Base-by-base conservation (phyloP, 2,329 filamentous ascomycete species). In the Mollisiaceae sp. region DNA sequence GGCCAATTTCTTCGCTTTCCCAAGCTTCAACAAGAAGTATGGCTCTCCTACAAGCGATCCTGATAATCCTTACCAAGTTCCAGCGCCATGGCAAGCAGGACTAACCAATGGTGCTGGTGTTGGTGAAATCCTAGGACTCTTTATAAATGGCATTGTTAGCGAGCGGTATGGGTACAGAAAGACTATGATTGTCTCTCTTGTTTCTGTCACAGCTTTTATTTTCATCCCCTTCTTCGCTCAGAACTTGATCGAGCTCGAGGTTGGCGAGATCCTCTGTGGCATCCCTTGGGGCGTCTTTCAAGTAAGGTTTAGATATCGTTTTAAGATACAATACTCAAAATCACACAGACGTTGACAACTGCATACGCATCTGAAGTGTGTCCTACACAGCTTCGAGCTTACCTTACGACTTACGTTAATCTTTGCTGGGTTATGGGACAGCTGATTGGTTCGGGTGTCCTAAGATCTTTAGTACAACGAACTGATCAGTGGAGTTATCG, bases 341-440 rank as follows among this genome's bases (percentile, higher is more conserved):
- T 47, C 4, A 22, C 2, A n/a, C 20, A 54, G 70, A 83, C 81
- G 1, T 63, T 74, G 14, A 72, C 70, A 0, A 70, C 69, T 4
- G 67, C 73, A 8, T 75, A 75, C 56, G 73, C 73, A 1, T 80
- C 80, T 47, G 83, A 85, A 68, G 82, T 85, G 35, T 83, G 81
- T 65, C 83, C 83, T 4, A 80, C 83, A 20, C 80, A 80, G 32
- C 76, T 85, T 27, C 79, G 83, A 62, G 81, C 81, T 11, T 85
- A 84, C 67, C 75, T 85, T 36, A 84, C 82, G 0, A 83, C 82
- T 0, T 85, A 83, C 63, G 79, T 82, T 68, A 83, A 83, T 71
- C 78, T 83, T 68, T 84, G 83, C 77, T 85, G 83, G 82, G 82
- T 71, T 22, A 69, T 82, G 6, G 81, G 82, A 20, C 81, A 83